Evolutionary conservation across 305 asterid genomes (phyloP).

Genomic region (Fraxinus floribunda): DNA sequence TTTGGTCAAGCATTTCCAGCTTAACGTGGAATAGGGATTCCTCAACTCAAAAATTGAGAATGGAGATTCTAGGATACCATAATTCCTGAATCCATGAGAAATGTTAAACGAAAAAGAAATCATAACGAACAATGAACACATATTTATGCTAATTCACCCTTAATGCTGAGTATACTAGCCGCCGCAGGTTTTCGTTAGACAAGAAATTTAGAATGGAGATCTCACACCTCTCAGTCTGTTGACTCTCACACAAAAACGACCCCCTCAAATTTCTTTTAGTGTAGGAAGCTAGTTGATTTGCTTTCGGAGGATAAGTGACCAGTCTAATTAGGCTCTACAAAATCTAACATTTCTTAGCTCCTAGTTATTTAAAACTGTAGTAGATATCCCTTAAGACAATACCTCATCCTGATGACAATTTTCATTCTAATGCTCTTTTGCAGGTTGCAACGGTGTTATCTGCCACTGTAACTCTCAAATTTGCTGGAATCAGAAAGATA

Average conservation of each 20-base stretch:
- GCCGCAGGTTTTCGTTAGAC: neutral
- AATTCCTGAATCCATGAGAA: neutral
- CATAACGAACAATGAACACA: neutral
- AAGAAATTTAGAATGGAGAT: neutral
- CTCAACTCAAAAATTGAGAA: neutral
- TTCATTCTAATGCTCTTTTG: neutral
- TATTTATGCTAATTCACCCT: neutral
- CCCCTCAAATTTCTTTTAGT: neutral
- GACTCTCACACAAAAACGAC: neutral
- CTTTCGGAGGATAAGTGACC: neutral
- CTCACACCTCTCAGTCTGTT: neutral
- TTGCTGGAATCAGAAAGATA: constrained; percentile 41
- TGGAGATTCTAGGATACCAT: neutral
- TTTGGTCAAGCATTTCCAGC: neutral
- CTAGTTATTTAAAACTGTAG: neutral
- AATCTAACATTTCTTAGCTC: neutral
- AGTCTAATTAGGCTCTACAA: neutral
- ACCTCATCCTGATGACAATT: neutral
- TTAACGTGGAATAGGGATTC: neutral
- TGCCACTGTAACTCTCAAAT: constrained; percentile 34
- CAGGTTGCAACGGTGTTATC: constrained; percentile 54
- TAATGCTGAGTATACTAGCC: too few relatives aligned
- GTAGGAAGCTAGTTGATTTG: neutral
- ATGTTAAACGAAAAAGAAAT: neutral
- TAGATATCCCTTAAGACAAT: neutral